Evolutionary conservation across 768 basidiomycete genomes (phyloP), one percentile per base, ranked within the genome.

Genomic region (Leucocoprinus sp.): DNA sequence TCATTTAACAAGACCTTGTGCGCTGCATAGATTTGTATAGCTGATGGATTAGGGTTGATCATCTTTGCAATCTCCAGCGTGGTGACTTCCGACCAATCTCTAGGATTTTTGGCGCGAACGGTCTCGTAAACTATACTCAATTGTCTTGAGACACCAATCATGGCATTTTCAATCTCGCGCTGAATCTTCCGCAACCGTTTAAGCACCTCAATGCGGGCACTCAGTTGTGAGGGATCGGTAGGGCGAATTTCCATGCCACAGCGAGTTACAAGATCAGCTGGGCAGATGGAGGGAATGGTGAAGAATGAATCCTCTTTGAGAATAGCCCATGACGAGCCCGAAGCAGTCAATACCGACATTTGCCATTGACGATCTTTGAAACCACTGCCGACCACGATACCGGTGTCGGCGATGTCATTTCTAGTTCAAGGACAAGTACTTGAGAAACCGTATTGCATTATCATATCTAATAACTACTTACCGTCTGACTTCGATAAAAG

Each of bases 1-100:
- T 71, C 56, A 5, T 65, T 59, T 72, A 89, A 78, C 52, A 93
- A 64, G 52, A 74, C 72, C 49, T 76, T 76, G 61, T 93, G 87
- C 0, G 78, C 59, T n/a, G 69, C 71, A 42, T 76, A 67, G 8
- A 66, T 60, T 28, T 60, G 52, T 44, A 62, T 57, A 23, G 61
- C 55, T 1, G 57, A 56, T n/a, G 68, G 63, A 4, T 61, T 57
- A 9, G 54, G 52, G 18, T 64, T 58, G 18, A 82, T 51, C 27
- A 75, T 57, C 21, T 64, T 48, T 5, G 76, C 74, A 9, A 77
- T 79, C 43, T 83, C 67, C 2, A 63, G 48, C 18, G 82, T 61
- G 0, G 82, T 80, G 24, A 82, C 65, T 5, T 62, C 61, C 0
- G 64, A 57, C 82, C 85, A 89, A 35, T 69, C 64, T 0, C 70